Evolutionary conservation across 177 flowering plant species (phyloP).

Genomic region (Vitis hybrid): DNA sequence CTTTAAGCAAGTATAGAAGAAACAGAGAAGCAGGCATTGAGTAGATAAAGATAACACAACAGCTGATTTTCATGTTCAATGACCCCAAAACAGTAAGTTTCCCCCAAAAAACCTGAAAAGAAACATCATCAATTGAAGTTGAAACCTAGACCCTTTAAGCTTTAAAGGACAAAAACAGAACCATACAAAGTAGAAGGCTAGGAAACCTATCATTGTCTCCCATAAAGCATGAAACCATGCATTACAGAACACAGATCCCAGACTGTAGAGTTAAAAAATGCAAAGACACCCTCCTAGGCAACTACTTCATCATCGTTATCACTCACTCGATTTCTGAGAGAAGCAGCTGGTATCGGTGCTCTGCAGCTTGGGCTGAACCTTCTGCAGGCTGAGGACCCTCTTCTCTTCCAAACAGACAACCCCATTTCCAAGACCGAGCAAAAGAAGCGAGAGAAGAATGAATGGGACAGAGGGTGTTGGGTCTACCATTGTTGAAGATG

Average conservation of each 20-base stretch:
- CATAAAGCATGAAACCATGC: neutral
- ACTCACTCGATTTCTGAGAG: conserved; percentile 69
- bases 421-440: conserved; percentile 15
- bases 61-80: neutral
- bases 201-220: too few species aligned
- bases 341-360: conserved; percentile 27
- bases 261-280: conserved; percentile 3
- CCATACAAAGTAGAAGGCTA: too few species aligned
- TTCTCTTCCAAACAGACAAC: conserved; percentile 32
- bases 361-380: conserved; percentile 34
- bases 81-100: neutral
- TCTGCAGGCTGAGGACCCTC: conserved; percentile 35
- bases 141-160: too few species aligned
- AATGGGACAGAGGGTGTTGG: conserved; percentile 15
- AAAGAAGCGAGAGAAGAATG: conserved; percentile 15
- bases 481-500: conserved; percentile 30
- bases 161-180: too few species aligned
- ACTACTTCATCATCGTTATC: neutral
- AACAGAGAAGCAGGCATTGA: neutral
- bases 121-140: neutral
- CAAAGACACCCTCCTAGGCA: neutral
- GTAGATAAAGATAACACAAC: too few species aligned
- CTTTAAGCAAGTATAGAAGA: neutral
- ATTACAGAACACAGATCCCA: conserved; percentile 7
- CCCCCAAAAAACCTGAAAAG: neutral